Conservation (phyloP, 2,329 filamentous ascomycete species). For the Aureobasidium musti region DNA sequence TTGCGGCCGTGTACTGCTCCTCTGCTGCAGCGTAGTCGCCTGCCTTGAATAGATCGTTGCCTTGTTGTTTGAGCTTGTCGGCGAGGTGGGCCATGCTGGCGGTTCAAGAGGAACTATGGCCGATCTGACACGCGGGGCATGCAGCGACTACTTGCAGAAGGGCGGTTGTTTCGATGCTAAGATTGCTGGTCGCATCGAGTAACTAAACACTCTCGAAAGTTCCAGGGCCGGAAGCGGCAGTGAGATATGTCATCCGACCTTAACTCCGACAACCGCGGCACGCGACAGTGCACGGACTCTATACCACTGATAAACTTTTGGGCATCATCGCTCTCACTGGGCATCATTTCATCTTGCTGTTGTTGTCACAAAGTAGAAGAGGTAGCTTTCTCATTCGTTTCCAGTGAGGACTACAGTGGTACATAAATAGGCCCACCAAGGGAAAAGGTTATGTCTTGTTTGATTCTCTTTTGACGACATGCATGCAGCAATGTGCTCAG, state of each 20-base stretch:
- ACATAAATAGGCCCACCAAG: neutral
- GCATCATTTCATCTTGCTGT: no score
- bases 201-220: neutral
- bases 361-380: neutral
- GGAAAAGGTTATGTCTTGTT: neutral
- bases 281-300: neutral
- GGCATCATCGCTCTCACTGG: neutral
- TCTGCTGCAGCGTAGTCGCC: conserved; percentile 68
- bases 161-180: neutral
- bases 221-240: conserved; percentile 11
- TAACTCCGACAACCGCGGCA: conserved; percentile 1
- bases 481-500: neutral
- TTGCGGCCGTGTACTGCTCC: conserved; percentile 72
- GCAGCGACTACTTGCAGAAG: neutral
- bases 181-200: neutral
- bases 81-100: conserved; percentile 42
- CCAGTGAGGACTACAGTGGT: neutral
- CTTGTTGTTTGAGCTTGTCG: conserved; percentile 54
- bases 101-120: neutral
- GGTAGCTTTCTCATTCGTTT: neutral
- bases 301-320: neutral
- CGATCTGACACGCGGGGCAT: neutral
- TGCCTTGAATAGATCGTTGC: conserved; percentile 65
- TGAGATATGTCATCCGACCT: conserved; percentile 13
- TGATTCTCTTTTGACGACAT: neutral